Conservation (phyloP, 805 yeast species). For the Hanseniaspora thailandica region DNA sequence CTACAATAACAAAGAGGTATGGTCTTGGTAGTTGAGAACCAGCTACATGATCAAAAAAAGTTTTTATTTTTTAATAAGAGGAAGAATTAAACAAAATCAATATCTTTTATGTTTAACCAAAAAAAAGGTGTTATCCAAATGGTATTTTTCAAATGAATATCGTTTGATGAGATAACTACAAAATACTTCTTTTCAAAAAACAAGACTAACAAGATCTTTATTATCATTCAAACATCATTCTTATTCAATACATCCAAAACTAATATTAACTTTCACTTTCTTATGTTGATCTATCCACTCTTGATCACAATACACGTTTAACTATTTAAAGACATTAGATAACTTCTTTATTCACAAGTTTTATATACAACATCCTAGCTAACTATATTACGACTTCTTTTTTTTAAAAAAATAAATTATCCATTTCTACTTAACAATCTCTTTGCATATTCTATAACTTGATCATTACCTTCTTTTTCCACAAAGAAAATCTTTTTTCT, state of each 20-base stretch:
- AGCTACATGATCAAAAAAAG: no score
- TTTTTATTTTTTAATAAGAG: not conserved
- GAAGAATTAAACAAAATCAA: not conserved
- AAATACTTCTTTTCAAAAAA: not conserved
- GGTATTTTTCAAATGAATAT: no score
- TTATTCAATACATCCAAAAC: not conserved
- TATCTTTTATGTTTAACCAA: not conserved
- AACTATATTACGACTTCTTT: not conserved
- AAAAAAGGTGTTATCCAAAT: no score
- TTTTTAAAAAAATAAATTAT: not conserved
- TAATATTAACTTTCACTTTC: no score
- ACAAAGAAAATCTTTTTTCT: constrained; percentile 67
- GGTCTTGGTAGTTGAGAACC: not conserved
- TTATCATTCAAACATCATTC: not conserved
- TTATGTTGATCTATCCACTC: not conserved
- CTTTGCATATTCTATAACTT: constrained; percentile 82
- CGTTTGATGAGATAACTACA: no score
- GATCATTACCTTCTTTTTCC: constrained; percentile 72
- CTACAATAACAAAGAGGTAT: not conserved
- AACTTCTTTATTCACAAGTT: not conserved
- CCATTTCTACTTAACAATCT: constrained; percentile 35
- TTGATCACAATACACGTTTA: not conserved
- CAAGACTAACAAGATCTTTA: not conserved
- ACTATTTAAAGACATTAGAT: not conserved
- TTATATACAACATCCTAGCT: not conserved